phyloP scores from a whole-genome alignment of 2,329 filamentous ascomycete genomes.

The Aschersonia sp. region DNA sequence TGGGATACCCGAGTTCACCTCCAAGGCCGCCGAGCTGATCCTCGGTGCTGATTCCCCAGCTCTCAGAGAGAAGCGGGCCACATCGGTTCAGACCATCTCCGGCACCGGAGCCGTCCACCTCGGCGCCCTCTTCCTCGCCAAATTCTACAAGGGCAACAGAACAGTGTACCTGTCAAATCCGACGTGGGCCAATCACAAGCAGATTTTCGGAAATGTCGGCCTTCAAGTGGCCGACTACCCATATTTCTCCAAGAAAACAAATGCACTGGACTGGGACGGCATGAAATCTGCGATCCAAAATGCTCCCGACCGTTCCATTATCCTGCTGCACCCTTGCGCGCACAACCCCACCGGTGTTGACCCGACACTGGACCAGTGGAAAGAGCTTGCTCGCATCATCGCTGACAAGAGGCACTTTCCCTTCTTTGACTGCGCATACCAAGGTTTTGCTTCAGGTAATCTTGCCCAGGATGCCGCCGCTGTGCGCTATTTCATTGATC shows the following conservation, averaged over 20 bases:
- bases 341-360: conserved; percentile 98
- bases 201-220: conserved; percentile 89
- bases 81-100: conserved; percentile 87
- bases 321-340: conserved; percentile 87
- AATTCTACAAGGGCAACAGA: conserved; percentile 67
- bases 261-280: conserved; percentile 82
- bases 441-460: conserved; percentile 91
- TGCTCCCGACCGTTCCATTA: conserved; percentile 67
- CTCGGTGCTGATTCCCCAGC: conserved; percentile 70
- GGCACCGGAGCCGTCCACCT: conserved; percentile 92
- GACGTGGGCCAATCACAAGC: conserved; percentile 97
- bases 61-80: conserved; percentile 65
- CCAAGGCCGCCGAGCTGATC: conserved; percentile 81
- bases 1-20: conserved; percentile 71
- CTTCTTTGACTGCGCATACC: conserved; percentile 97
- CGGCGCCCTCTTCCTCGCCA: conserved; percentile 82
- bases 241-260: conserved; percentile 82
- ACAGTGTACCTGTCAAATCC: conserved; percentile 85
- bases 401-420: conserved; percentile 74
- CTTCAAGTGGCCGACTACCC: conserved; percentile 72
- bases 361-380: conserved; percentile 88
- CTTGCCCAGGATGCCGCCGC: conserved; percentile 75
- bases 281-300: conserved; percentile 58
- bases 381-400: conserved; percentile 68
- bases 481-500: conserved; percentile 85